phyloP scores from a whole-genome alignment of 2,329 filamentous ascomycete species.

The Aspergillus ustus region DNA sequence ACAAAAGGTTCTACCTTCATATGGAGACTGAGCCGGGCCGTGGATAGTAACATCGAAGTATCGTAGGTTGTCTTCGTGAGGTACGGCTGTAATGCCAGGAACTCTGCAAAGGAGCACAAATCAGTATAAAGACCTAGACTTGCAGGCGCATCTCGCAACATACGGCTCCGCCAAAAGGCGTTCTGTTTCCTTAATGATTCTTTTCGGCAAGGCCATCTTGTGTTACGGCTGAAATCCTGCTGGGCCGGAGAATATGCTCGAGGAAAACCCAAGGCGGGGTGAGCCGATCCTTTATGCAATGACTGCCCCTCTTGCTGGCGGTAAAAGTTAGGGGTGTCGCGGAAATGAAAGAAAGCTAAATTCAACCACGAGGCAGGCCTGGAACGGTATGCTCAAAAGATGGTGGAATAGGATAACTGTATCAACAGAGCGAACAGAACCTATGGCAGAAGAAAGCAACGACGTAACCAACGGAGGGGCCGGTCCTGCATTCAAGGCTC shows the following conservation, averaged over 20 bases:
- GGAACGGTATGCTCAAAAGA: constrained; percentile 7
- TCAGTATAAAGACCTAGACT: constrained; percentile 12
- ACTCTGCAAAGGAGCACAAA: constrained; percentile 62
- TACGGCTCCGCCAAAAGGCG: constrained; percentile 95
- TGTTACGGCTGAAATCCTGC: constrained; percentile 21
- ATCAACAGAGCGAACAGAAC: neutral
- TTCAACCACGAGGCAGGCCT: neutral
- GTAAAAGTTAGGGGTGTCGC: neutral
- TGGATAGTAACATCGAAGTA: constrained; percentile 99
- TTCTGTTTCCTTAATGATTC: constrained; percentile 98
- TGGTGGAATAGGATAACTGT: neutral
- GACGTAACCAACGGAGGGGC: constrained; percentile 36
- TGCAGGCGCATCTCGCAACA: constrained; percentile 38
- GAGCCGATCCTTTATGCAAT: neutral
- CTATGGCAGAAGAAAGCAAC: constrained; percentile 11
- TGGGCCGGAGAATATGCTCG: neutral
- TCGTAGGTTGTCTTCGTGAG: constrained; percentile 94
- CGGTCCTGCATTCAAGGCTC: constrained; percentile 27
- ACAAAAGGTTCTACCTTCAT: constrained; percentile 70
- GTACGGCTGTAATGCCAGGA: constrained; percentile 91
- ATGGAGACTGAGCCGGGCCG: constrained; percentile 88
- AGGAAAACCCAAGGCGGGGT: constrained; percentile 8
- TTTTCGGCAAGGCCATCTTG: constrained; percentile 79
- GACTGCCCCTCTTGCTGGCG: neutral
- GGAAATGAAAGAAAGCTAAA: neutral